phyloP scores from a whole-genome alignment of 2,329 filamentous ascomycete genomes.

The Helminthosporium solani region DNA sequence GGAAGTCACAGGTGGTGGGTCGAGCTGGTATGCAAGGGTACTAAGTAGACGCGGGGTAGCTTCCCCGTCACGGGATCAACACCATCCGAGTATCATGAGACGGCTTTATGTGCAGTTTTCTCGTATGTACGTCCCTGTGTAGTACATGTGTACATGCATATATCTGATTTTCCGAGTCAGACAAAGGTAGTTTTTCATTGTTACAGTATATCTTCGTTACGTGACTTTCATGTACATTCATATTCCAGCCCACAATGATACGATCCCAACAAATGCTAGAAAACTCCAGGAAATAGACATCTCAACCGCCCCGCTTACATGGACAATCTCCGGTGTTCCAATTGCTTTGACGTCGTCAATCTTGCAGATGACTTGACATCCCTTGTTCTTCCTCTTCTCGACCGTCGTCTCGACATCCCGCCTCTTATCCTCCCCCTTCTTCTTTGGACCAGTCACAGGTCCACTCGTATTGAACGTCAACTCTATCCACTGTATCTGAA shows the following conservation, averaged over 20 bases:
- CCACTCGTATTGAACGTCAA: constrained; percentile 54
- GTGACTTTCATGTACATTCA: too few species aligned
- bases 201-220: too few species aligned
- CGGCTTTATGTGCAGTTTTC: not conserved
- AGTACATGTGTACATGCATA: too few species aligned
- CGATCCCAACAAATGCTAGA: constrained; percentile 22
- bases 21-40: constrained; percentile 4
- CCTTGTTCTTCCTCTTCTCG: constrained; percentile 17
- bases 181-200: too few species aligned
- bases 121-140: not conserved
- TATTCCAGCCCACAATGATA: constrained; percentile 20
- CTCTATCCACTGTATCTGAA: constrained; percentile 65
- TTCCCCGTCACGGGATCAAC: constrained; percentile 4
- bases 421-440: constrained; percentile 14
- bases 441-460: constrained; percentile 27
- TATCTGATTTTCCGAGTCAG: too few species aligned
- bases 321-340: constrained; percentile 39
- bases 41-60: constrained; percentile 15
- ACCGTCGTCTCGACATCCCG: constrained; percentile 12
- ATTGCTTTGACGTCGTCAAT: constrained; percentile 38
- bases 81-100: constrained; percentile 1
- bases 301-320: constrained; percentile 15
- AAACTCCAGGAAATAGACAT: constrained; percentile 31
- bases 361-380: constrained; percentile 40
- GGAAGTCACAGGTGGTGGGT: too few species aligned